Evolutionary conservation across 345 rosid species (phyloP).

Genomic region (Excoecaria cochinchinensis): DNA sequence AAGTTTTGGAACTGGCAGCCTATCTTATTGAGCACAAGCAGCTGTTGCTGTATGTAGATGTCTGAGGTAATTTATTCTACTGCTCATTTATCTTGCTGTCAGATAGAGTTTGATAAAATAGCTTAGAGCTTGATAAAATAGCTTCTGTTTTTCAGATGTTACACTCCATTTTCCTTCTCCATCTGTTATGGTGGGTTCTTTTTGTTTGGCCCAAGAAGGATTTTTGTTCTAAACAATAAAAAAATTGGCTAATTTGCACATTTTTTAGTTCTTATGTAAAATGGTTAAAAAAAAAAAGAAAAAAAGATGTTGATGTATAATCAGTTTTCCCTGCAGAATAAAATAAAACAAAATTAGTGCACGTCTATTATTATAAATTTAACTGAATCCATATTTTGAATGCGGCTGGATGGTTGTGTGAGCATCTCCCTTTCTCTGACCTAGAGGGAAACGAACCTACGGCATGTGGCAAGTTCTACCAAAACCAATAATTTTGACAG

Average conservation of each 20-base stretch:
- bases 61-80: not conserved
- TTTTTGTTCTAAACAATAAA: not conserved
- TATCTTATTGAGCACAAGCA: not conserved
- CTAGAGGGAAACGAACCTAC: not conserved
- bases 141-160: too few species aligned
- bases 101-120: not conserved
- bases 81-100: not conserved
- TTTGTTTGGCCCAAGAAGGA: not conserved
- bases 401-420: not conserved
- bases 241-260: too few species aligned
- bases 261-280: too few species aligned
- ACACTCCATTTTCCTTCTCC: too few species aligned
- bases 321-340: not conserved
- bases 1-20: not conserved
- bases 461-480: not conserved
- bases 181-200: not conserved
- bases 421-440: not conserved
- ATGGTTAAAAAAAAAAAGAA: too few species aligned
- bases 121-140: not conserved
- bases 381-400: not conserved
- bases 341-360: not conserved
- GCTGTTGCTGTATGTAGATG: not conserved
- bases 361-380: not conserved
- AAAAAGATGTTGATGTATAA: not conserved
- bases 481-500: not conserved